Percentiles rank a stretch among this genome's conserved stretches.
These are phyloP conservation scores for Funneliformis mosseae DNA, from an alignment of 192 early-diverging fungal genomes.

Conservation along the genomic window DNA sequence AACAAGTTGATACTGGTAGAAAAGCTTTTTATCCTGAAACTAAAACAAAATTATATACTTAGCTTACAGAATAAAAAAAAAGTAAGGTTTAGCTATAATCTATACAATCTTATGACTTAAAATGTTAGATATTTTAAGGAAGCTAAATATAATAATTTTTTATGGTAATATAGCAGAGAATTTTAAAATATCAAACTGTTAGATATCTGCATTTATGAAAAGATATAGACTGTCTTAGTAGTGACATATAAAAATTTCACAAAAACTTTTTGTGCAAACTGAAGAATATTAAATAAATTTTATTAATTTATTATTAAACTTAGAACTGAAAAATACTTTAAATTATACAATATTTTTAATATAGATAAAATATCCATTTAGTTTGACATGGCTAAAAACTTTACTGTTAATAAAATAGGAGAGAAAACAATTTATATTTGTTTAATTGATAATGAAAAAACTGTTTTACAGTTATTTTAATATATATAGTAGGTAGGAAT, in stretches of 20 bases:
- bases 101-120: neutral
- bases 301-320: neutral
- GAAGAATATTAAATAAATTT: neutral
- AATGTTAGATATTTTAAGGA: neutral
- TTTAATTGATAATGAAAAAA: neutral
- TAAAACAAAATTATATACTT: neutral
- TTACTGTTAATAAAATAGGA: neutral
- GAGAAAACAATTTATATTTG: constrained; percentile 10
- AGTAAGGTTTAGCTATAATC: neutral
- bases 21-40: too few relatives aligned
- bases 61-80: neutral
- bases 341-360: neutral
- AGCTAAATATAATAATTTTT: neutral
- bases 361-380: constrained; percentile 1
- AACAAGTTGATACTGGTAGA: too few relatives aligned
- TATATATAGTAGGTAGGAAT: neutral
- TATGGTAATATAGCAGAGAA: neutral
- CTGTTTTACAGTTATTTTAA: neutral
- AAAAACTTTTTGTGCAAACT: neutral
- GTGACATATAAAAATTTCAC: neutral
- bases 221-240: neutral
- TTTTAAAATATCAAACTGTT: neutral
- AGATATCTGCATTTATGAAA: neutral
- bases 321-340: neutral
- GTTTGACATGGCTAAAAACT: neutral